Evolutionary conservation across 331 rosid genomes (phyloP), one percentile per base, ranked within the genome.

Genomic region (Acacia concinna): DNA sequence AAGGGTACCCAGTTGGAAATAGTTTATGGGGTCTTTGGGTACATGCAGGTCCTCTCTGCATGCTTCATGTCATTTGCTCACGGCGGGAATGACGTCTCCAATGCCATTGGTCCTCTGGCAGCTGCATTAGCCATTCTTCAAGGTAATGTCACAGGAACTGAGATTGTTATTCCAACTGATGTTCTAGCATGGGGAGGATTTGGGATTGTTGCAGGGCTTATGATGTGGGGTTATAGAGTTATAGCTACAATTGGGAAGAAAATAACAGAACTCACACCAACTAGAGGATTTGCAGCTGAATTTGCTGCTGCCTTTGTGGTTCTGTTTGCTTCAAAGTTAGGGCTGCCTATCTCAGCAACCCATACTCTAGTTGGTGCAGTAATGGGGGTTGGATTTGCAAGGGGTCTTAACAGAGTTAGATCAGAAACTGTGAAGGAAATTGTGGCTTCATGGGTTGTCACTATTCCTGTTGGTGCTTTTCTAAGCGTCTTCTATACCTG

Each of bases 171-270:
- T 80, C 99, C 99, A n/a, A 74, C 18, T 0, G 99, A 96, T 84
- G 97, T 67, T 90, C 97, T 96, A 27, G 99, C 98, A n/a, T 96
- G 98, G 99, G 99, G 99, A 78, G 98, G 99, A 43, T 93, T 96
- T 77, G 99, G 99, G 30, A 93, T 96, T 7, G 97, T 96, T 21
- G 99, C 94, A 1, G 99, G 99, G 72, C 90, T 96, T 32, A 89
- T 80, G 88, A 90, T 96, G 81, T 93, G 99, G 99, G 99, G 99
- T 27, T 93, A 93, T 64, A 86, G 99, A 82, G 99, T 96, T 41
- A 96, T 96, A 75, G 93, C 99, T 27, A 96, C 99, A n/a, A 96
- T 96, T 43, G 97, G 98, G 65, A 96, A 96, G 86, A 93, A 96
- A 83, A 96, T 96, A 54, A 96, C 98, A 54, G 97, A 93, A 80